Evolutionary conservation across 257 asterid genomes (phyloP), one percentile per base, ranked within the genome.

Genomic region (Rauvolfia tetraphylla): DNA sequence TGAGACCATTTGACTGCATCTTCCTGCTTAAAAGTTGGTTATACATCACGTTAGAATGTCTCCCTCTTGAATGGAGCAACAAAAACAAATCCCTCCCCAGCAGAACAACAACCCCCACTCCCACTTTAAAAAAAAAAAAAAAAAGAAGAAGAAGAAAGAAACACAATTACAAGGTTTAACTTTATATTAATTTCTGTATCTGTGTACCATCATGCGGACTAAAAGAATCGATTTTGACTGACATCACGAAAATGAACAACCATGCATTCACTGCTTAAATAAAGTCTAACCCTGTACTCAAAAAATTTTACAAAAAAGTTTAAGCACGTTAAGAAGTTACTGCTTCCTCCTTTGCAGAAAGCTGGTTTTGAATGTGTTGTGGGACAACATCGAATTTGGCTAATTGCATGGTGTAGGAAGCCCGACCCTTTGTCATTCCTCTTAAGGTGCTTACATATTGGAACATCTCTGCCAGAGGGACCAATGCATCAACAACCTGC

Each of bases 401-500:
- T 83, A 93, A 81, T 76, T 93, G 99, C 99, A 95, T 95, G 1
- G 92, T 86, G 84, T 95, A 95, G 3, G 99, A 95, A 58, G 99
- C 99, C 17, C 97, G 91, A 1, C 97, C 99, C 81, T 95, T 95
- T 36, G 99, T 92, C 99, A 89, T 91, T 69, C 97, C 97, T 73
- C 98, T 77, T 36, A 95, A 87, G 25, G 93, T 91, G 74, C 99
- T 95, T 38, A 95, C 99, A 14, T 93, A 95, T 81, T 90, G 97
- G 86, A 93, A 95, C 99, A 95, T 95, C 91, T 93, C 99, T 11
- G 98, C 97, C 4, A 93, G 88, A 25, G 98, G 99, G 82, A 93
- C 98, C 76, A 89, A 72, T 11, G 98, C 87, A 85, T 95, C 97
- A 38, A 95, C 98, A 81, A 93, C 98, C 98, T 95, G 87, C 75